Evolutionary conservation across 78 protist genomes (phyloP).

Genomic region (Salpingoeca rosetta): DNA sequence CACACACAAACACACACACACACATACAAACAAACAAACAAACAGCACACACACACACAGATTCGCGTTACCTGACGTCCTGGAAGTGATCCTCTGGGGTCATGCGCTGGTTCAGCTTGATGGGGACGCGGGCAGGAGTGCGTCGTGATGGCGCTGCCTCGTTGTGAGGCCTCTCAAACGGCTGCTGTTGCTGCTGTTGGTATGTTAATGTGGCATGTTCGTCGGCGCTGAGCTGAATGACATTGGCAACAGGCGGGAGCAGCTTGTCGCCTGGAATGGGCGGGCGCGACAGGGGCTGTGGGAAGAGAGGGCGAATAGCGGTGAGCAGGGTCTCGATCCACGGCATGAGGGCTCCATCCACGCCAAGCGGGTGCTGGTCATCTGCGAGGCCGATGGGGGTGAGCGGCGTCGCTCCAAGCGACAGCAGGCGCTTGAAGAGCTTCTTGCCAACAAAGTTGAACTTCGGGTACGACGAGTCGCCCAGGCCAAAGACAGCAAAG

Average conservation of each 20-base stretch:
- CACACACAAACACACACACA: too few relatives aligned
- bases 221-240: too few relatives aligned
- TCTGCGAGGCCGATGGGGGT: slow-evolving; percentile 23
- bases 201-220: too few relatives aligned
- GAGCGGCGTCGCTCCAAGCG: slow-evolving; percentile 22
- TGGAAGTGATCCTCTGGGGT: slow-evolving; percentile 22
- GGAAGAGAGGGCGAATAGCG: too few relatives aligned
- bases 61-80: slow-evolving; percentile 10
- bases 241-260: too few relatives aligned
- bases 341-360: slow-evolving; percentile 22
- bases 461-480: slow-evolving; percentile 35
- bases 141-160: not conserved
- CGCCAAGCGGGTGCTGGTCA: slow-evolving; percentile 29
- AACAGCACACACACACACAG: not conserved
- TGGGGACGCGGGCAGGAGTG: not conserved
- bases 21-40: too few relatives aligned
- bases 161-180: too few relatives aligned
- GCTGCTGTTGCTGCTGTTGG: too few relatives aligned
- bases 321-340: slow-evolving; percentile 16
- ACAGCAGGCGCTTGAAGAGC: slow-evolving; percentile 16
- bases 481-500: slow-evolving; percentile 46
- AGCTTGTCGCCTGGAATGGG: too few relatives aligned
- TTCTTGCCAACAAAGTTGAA: slow-evolving; percentile 34
- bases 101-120: not conserved
- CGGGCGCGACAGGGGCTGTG: too few relatives aligned